Percentiles rank a stretch among this genome's conserved stretches.
These are phyloP conservation scores for Tarenaya hassleriana DNA, from an alignment of 345 rosid species.

Conservation along the genomic window DNA sequence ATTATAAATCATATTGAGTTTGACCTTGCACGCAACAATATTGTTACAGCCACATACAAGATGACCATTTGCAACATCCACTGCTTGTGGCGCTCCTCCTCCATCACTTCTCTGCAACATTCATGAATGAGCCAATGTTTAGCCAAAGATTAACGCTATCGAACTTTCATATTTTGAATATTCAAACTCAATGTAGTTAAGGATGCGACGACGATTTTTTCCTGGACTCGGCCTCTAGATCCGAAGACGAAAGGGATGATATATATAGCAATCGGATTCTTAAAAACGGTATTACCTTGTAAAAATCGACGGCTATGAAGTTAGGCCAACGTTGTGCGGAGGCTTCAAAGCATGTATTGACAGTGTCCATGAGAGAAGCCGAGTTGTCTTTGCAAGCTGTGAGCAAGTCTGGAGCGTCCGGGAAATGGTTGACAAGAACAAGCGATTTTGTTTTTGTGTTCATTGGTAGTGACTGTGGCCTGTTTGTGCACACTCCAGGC, in stretches of 20 bases:
- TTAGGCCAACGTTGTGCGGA: conserved; percentile 87
- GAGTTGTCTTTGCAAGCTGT: conserved; percentile 70
- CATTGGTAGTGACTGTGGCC: conserved; percentile 67
- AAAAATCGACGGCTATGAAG: conserved; percentile 86
- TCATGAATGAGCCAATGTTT: background rate
- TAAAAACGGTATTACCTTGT: conserved; percentile 52
- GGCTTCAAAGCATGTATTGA: conserved; percentile 47
- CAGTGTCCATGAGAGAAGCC: conserved; percentile 54
- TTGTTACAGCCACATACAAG: conserved; percentile 64
- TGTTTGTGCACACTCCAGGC: conserved; percentile 61
- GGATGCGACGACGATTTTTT: too few species aligned
- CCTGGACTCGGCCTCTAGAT: too few species aligned
- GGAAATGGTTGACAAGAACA: conserved; percentile 64
- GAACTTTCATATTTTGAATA: too few species aligned
- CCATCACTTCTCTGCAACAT: conserved; percentile 69
- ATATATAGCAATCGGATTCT: too few species aligned
- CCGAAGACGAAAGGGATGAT: too few species aligned
- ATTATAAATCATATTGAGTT: conserved; percentile 4
- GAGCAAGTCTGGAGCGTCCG: conserved; percentile 41
- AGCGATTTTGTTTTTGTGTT: conserved; percentile 51
- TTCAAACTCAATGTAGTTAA: too few species aligned
- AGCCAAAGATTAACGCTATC: background rate
- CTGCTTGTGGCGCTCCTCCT: conserved; percentile 75
- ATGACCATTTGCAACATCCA: conserved; percentile 68
- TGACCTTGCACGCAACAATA: conserved; percentile 62